A percentile compares a stretch with the other conserved stretches of the same genome.
Conservation (phyloP, 2,329 filamentous ascomycete species). For the Geoglossum cookeanum region DNA sequence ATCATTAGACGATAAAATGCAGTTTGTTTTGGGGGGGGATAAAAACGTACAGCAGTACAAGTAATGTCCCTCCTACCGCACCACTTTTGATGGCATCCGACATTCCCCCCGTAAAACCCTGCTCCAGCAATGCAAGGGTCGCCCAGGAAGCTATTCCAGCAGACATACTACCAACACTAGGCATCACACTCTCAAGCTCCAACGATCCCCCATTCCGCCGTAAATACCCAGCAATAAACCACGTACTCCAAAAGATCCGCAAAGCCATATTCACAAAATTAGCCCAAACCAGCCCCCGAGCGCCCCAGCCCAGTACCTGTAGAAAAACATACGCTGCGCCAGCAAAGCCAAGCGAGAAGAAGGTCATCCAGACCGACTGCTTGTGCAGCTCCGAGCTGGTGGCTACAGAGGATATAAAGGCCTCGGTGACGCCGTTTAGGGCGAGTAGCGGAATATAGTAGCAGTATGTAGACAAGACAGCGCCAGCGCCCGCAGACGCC, state of each 20-base stretch:
- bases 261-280: constrained; percentile 83
- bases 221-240: constrained; percentile 54
- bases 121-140: constrained; percentile 19
- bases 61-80: not conserved
- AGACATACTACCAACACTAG: constrained; percentile 25
- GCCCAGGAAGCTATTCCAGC: constrained; percentile 27
- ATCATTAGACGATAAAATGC: not conserved
- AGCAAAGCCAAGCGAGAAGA: constrained; percentile 61
- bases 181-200: constrained; percentile 23
- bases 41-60: not conserved
- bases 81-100: not conserved
- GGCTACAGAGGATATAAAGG: constrained; percentile 79
- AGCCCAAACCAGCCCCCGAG: constrained; percentile 62
- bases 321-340: constrained; percentile 57
- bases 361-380: constrained; percentile 71
- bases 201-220: constrained; percentile 20
- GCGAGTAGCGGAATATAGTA: constrained; percentile 88
- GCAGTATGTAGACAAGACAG: constrained; percentile 62
- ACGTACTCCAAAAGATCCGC: constrained; percentile 60
- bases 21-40: no score
- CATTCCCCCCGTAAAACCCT: constrained; percentile 13
- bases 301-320: constrained; percentile 48
- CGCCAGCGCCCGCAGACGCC: constrained; percentile 51
- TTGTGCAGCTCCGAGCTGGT: constrained; percentile 51
- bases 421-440: constrained; percentile 78